Evolutionary conservation across 2,329 filamentous ascomycete species (phyloP).

Genomic region (Meredithiella fracta): DNA sequence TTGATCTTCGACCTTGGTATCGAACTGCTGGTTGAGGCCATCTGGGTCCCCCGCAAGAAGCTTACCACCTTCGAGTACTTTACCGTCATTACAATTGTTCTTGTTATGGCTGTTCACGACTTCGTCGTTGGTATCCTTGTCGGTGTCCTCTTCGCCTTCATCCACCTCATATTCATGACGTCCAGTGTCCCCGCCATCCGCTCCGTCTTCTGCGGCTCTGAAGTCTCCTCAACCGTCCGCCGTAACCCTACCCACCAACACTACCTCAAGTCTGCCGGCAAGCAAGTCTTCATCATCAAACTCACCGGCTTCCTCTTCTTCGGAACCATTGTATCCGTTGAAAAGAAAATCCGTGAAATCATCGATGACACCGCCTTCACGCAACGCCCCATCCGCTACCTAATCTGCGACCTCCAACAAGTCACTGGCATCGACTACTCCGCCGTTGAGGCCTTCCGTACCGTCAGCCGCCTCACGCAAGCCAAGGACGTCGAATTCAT

Average conservation of each 20-base stretch:
- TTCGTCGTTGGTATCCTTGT: conserved; percentile 90
- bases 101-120: conserved; percentile 93
- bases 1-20: conserved; percentile 92
- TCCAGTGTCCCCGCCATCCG: conserved; percentile 79
- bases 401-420: conserved; percentile 75
- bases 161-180: conserved; percentile 80
- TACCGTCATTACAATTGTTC: conserved; percentile 74
- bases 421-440: conserved; percentile 93
- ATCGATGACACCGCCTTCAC: conserved; percentile 70
- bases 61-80: conserved; percentile 75
- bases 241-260: conserved; percentile 78
- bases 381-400: conserved; percentile 65
- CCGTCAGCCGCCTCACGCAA: conserved; percentile 69
- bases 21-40: conserved; percentile 73
- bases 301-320: conserved; percentile 95
- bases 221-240: conserved; percentile 81
- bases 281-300: conserved; percentile 82
- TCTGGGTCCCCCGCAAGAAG: conserved; percentile 79
- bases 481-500: conserved; percentile 65
- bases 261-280: conserved; percentile 70
- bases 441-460: conserved; percentile 84
- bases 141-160: conserved; percentile 79
- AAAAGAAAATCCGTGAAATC: conserved; percentile 67
- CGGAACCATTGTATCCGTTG: conserved; percentile 88
- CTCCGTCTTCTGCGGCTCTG: conserved; percentile 75